A percentile compares a stretch with the other conserved stretches of the same genome.
Conservation (phyloP, 2,329 filamentous ascomycete species). For the Fusarium sp. region DNA sequence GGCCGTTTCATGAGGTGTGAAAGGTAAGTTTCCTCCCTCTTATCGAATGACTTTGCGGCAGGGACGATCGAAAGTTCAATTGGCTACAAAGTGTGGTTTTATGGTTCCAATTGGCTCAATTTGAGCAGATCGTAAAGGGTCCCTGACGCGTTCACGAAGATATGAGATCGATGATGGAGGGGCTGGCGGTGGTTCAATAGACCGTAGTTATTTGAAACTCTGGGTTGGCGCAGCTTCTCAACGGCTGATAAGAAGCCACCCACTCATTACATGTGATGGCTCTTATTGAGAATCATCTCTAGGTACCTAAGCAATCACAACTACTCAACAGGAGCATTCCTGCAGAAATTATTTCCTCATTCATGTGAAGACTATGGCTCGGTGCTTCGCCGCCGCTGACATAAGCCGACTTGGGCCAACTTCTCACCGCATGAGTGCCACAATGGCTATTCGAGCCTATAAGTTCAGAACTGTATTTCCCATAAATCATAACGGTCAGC, state of each 20-base stretch:
- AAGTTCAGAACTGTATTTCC: background rate
- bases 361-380: constrained; percentile 5
- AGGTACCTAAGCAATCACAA: background rate
- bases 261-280: constrained; percentile 21
- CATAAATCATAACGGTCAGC: background rate
- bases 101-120: constrained; percentile 1
- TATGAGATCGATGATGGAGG: constrained; percentile 34
- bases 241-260: background rate
- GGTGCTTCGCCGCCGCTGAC: constrained; percentile 19
- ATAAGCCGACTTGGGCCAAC: constrained; percentile 28
- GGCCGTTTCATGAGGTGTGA: constrained; percentile 14
- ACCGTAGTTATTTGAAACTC: background rate
- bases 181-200: constrained; percentile 13
- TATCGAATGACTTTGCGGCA: background rate
- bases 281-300: background rate
- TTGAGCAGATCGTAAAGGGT: background rate
- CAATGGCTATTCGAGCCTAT: constrained; percentile 3
- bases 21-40: background rate
- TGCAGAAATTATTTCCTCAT: background rate
- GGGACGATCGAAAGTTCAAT: background rate
- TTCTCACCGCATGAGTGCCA: constrained; percentile 29
- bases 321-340: background rate
- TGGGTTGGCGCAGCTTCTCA: background rate
- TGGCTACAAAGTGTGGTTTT: background rate
- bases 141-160: constrained; percentile 29